These are phyloP conservation scores for Penicillium sp. DNA, from an alignment of 2,329 filamentous ascomycete genomes.

Conservation along the genomic window DNA sequence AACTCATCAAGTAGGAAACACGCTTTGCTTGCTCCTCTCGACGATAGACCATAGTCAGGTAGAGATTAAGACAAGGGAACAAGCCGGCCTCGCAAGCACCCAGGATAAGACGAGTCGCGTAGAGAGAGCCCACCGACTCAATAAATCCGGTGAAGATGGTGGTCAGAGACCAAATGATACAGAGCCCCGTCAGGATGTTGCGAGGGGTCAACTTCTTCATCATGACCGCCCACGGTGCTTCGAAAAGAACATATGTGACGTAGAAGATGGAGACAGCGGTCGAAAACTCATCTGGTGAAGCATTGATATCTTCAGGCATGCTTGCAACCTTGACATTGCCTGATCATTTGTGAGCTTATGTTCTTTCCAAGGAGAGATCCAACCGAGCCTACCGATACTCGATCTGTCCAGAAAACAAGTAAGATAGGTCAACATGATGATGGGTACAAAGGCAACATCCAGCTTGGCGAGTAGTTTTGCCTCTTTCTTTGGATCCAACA, in stretches of 20 bases:
- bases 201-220: slow-evolving; percentile 50
- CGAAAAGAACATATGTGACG: slow-evolving; percentile 51
- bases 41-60: slow-evolving; percentile 42
- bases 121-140: slow-evolving; percentile 40
- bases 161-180: slow-evolving; percentile 49
- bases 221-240: slow-evolving; percentile 47
- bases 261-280: slow-evolving; percentile 53
- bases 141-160: slow-evolving; percentile 51
- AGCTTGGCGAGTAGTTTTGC: slow-evolving; percentile 48
- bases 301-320: slow-evolving; percentile 47
- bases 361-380: background rate
- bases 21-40: slow-evolving; percentile 43
- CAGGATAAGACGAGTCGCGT: slow-evolving; percentile 41
- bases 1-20: slow-evolving; percentile 42
- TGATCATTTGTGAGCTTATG: slow-evolving; percentile 9
- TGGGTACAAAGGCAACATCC: slow-evolving; percentile 49
- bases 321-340: slow-evolving; percentile 50
- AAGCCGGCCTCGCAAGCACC: slow-evolving; percentile 40
- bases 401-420: slow-evolving; percentile 55
- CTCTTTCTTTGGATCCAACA: slow-evolving; percentile 47
- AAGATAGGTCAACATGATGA: slow-evolving; percentile 57
- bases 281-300: slow-evolving; percentile 44
- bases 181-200: slow-evolving; percentile 40
- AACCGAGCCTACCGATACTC: slow-evolving; percentile 45
- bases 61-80: slow-evolving; percentile 42